A percentile compares a stretch with the other conserved stretches of the same genome.
phyloP scores from a whole-genome alignment of 2,329 filamentous ascomycete genomes.

The Neofusicoccum sp. region DNA sequence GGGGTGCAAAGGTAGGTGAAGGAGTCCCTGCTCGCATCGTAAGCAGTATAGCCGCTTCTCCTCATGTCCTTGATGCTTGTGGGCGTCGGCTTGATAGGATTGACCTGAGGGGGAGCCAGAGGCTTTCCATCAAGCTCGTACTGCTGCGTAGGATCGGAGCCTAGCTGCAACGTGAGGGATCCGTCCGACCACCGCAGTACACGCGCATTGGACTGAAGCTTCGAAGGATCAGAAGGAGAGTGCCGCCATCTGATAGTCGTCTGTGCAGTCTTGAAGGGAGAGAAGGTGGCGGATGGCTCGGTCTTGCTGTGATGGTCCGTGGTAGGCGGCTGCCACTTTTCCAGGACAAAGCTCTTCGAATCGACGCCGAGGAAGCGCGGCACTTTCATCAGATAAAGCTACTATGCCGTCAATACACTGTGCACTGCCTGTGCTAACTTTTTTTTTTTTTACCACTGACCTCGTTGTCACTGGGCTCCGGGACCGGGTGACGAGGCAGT shows the following conservation, averaged over 20 bases:
- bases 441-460: too few species aligned
- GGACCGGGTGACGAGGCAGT: constrained; percentile 67
- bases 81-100: constrained; percentile 50
- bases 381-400: constrained; percentile 70
- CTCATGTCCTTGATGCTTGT: constrained; percentile 32
- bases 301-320: constrained; percentile 55
- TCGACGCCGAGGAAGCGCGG: constrained; percentile 71
- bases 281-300: constrained; percentile 50
- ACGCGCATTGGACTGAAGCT: constrained; percentile 72
- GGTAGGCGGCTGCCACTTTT: constrained; percentile 63
- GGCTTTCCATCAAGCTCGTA: constrained; percentile 71
- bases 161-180: constrained; percentile 71
- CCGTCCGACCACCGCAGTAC: constrained; percentile 78
- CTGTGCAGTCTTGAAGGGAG: constrained; percentile 62
- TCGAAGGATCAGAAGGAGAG: constrained; percentile 62
- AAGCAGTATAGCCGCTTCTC: constrained; percentile 31
- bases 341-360: constrained; percentile 64
- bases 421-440: background rate
- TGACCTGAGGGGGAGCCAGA: constrained; percentile 60
- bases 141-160: constrained; percentile 64
- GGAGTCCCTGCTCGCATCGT: constrained; percentile 66
- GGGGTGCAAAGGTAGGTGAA: constrained; percentile 76
- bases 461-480: constrained; percentile 68
- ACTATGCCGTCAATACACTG: constrained; percentile 21
- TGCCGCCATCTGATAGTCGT: constrained; percentile 68